Evolutionary conservation across 371 early-diverging fungal genomes (phyloP).

Genomic region (Gilbertella persicaria): DNA sequence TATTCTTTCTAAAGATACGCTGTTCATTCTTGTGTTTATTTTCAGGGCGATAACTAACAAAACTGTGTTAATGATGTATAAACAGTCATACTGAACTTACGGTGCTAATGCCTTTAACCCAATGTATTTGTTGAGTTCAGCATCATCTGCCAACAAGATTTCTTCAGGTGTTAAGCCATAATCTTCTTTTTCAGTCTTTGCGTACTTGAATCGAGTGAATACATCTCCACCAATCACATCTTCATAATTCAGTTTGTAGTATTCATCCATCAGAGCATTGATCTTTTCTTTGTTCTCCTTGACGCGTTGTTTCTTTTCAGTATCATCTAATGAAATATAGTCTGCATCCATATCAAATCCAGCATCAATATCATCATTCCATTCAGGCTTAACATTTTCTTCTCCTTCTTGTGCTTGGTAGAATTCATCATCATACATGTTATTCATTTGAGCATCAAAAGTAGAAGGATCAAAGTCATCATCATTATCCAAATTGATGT

Average conservation of each 20-base stretch:
- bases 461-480: conserved; percentile 88
- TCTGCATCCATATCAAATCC: conserved; percentile 79
- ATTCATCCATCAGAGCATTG: conserved; percentile 81
- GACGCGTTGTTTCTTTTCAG: neutral
- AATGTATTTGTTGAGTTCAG: conserved; percentile 81
- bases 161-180: conserved; percentile 84
- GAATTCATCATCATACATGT: conserved; percentile 76
- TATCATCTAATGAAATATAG: conserved; percentile 70
- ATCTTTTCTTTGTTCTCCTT: conserved; percentile 30
- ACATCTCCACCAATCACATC: conserved; percentile 90
- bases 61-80: too few species aligned
- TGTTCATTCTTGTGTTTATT: too few species aligned
- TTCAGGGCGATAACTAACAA: too few species aligned
- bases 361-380: conserved; percentile 74
- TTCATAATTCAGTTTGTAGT: conserved; percentile 91
- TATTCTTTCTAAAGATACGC: too few species aligned
- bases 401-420: conserved; percentile 47
- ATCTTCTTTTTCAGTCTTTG: conserved; percentile 68
- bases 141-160: conserved; percentile 89
- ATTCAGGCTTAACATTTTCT: conserved; percentile 67
- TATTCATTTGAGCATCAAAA: conserved; percentile 82
- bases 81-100: too few species aligned
- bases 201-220: conserved; percentile 91
- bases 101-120: conserved; percentile 90
- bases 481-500: conserved; percentile 85